phyloP scores from a whole-genome alignment of 345 rosid genomes.

The Brassica cretica region DNA sequence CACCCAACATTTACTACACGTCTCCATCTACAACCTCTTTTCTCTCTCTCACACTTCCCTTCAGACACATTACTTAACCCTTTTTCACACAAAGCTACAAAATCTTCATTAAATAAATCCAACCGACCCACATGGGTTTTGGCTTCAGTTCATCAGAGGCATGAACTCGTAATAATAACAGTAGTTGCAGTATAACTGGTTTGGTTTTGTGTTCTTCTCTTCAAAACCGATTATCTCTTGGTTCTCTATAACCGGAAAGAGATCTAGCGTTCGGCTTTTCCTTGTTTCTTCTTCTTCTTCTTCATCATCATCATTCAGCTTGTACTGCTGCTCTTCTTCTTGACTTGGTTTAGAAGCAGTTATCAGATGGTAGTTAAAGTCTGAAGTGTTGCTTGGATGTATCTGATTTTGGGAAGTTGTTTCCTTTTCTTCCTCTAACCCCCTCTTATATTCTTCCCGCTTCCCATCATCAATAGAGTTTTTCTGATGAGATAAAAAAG shows the following conservation, averaged over 20 bases:
- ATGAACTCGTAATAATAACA: conserved; percentile 58
- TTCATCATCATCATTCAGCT: background rate
- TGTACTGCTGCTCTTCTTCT: conserved; percentile 22
- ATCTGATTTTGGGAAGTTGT: conserved; percentile 9
- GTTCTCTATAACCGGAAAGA: conserved; percentile 46
- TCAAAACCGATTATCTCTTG: conserved; percentile 29
- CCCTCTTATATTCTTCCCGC: conserved; percentile 38
- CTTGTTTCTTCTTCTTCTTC: conserved; percentile 30
- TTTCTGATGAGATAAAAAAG: conserved; percentile 1
- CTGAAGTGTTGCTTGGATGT: conserved; percentile 5
- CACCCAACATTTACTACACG: conserved; percentile 28
- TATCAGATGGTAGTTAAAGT: conserved; percentile 14
- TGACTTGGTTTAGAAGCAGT: conserved; percentile 15
- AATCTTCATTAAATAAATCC: conserved; percentile 19
- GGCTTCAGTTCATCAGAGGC: conserved; percentile 54
- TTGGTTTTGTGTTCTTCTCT: conserved; percentile 36
- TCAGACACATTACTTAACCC: conserved; percentile 1
- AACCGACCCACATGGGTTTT: conserved; percentile 44
- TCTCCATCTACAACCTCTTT: conserved; percentile 21
- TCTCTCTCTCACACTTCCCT: conserved; percentile 18
- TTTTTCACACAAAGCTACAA: conserved; percentile 8
- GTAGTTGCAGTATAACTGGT: conserved; percentile 30
- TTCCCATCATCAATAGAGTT: conserved; percentile 17
- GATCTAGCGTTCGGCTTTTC: conserved; percentile 48
- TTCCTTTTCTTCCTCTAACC: conserved; percentile 27